A percentile compares a stretch with the other conserved stretches of the same genome.
phyloP scores from a whole-genome alignment of 2,329 filamentous ascomycete species.

The Penicillium glabrum region DNA sequence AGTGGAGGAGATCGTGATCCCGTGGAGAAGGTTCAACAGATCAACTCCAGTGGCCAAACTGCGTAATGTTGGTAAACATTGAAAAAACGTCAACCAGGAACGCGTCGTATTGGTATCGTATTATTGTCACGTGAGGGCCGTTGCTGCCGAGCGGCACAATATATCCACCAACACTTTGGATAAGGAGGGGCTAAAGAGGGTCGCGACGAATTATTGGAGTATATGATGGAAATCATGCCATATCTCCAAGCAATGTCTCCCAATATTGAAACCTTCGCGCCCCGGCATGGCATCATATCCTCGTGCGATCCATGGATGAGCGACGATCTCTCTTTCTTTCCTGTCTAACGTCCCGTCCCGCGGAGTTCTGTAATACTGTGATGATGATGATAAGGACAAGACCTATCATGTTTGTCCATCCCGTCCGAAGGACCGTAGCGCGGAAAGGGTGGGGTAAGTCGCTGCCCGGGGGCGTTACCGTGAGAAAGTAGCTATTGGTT shows the following conservation, averaged over 20 bases:
- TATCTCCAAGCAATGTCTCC: not conserved
- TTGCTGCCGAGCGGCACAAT: not conserved
- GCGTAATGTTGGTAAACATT: not conserved
- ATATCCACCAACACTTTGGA: not conserved
- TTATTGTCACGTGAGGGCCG: not conserved
- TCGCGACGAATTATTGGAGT: not conserved
- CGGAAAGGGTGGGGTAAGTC: conserved; percentile 4
- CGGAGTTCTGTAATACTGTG: not conserved
- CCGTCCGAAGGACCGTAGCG: conserved; percentile 5
- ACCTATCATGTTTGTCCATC: conserved; percentile 5
- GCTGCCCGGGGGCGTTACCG: not conserved
- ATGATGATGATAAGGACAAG: conserved; percentile 2
- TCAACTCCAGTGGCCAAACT: not conserved
- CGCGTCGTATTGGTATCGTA: not conserved
- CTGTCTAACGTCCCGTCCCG: conserved; percentile 1
- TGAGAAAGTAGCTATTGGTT: not conserved
- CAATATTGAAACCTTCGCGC: not conserved
- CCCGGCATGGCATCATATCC: not conserved
- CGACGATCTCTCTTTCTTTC: conserved; percentile 1
- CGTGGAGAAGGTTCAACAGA: not conserved
- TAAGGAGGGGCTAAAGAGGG: not conserved
- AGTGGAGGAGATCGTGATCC: not conserved
- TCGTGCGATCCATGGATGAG: conserved; percentile 2
- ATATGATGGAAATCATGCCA: not conserved
- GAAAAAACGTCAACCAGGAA: not conserved